Conservation (phyloP, 129 eudicot genomes). For the Flaveria brownii region DNA sequence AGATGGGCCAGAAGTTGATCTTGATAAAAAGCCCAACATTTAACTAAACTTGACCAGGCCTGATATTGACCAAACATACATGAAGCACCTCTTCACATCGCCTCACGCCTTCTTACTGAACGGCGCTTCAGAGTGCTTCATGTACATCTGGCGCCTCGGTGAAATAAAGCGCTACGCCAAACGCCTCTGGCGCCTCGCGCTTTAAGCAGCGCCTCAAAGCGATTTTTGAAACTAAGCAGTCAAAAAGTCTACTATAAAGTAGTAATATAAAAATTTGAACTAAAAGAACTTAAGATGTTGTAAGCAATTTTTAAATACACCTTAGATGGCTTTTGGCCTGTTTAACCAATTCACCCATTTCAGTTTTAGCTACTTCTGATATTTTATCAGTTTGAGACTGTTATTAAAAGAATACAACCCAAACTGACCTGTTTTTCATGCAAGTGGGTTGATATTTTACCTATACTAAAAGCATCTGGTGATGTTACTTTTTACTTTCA, state of each 20-base stretch:
- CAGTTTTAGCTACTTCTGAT: not conserved
- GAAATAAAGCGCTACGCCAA: too few species aligned
- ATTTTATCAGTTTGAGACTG: not conserved
- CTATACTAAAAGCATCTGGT: slow-evolving; percentile 4
- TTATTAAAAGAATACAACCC: not conserved
- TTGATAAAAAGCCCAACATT: too few species aligned
- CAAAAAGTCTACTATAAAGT: not conserved
- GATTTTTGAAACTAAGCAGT: too few species aligned
- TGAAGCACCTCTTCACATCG: too few species aligned
- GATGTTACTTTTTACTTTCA: slow-evolving; percentile 38
- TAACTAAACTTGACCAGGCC: too few species aligned
- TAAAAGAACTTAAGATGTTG: not conserved
- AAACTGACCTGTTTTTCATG: not conserved
- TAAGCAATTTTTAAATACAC: slow-evolving; percentile 12
- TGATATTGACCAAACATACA: too few species aligned
- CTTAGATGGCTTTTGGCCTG: slow-evolving; percentile 7
- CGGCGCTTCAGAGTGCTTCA: too few species aligned
- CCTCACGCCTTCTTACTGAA: too few species aligned
- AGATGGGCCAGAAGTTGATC: too few species aligned
- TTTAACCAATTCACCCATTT: not conserved
- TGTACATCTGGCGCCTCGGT: too few species aligned
- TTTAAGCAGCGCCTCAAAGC: too few species aligned
- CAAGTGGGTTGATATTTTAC: not conserved
- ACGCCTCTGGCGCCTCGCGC: too few species aligned
- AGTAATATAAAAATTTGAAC: not conserved